These are phyloP conservation scores for Ceratobasidium sp. DNA, from an alignment of 1,284 basidiomycete genomes.

Conservation along the genomic window DNA sequence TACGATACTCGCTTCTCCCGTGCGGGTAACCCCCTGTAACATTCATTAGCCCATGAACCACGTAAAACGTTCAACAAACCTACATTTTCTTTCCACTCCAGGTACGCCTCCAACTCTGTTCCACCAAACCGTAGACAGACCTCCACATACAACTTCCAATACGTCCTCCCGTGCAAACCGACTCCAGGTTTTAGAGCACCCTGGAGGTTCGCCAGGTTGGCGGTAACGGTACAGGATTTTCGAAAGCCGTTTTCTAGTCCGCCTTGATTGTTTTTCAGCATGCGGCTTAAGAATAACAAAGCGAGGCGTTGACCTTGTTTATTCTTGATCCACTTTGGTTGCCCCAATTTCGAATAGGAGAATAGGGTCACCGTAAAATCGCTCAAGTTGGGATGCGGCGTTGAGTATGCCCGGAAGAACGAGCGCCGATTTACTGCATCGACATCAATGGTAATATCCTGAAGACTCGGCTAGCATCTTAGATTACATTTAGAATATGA, in stretches of 20 bases:
- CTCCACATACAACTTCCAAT: constrained; percentile 27
- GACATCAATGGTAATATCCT: constrained; percentile 10
- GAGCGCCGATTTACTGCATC: constrained; percentile 1
- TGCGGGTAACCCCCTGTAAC: not conserved
- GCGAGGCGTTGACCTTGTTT: not conserved
- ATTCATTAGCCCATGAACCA: not conserved
- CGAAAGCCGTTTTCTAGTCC: not conserved
- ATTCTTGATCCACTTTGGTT: not conserved
- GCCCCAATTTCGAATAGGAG: not conserved
- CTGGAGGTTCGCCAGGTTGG: constrained; percentile 2
- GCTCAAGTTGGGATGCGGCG: not conserved
- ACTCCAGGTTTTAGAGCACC: constrained; percentile 1
- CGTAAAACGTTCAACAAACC: not conserved
- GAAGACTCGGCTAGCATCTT: not conserved
- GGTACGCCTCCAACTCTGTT: constrained; percentile 40
- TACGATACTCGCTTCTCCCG: not conserved
- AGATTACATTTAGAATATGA: no score
- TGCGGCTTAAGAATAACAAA: not conserved
- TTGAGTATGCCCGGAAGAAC: not conserved
- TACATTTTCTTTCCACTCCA: constrained; percentile 46
- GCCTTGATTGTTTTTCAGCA: not conserved
- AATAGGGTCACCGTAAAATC: not conserved
- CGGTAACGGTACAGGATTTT: not conserved
- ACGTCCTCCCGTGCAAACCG: not conserved
- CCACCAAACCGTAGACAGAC: constrained; percentile 38